A percentile compares a stretch with the other conserved stretches of the same genome.
These are phyloP conservation scores for Abortiporus biennis DNA, from an alignment of 1,284 basidiomycete genomes.

Conservation along the genomic window DNA sequence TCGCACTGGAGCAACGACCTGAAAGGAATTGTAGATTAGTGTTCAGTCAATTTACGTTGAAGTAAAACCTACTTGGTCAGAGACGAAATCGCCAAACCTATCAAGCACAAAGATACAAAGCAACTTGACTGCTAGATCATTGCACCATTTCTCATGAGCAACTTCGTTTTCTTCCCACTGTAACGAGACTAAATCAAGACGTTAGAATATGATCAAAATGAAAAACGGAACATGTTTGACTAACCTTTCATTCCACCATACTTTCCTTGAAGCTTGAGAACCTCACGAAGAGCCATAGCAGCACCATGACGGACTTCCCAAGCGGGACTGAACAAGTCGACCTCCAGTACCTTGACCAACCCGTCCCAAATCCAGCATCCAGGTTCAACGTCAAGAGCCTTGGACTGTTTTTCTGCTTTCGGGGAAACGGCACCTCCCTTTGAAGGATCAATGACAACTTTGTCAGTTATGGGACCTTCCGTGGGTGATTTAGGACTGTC, in stretches of 20 bases:
- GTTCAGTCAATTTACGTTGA: background rate
- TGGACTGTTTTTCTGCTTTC: slow-evolving; percentile 66
- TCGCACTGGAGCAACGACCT: slow-evolving; percentile 94
- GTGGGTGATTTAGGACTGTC: slow-evolving; percentile 47
- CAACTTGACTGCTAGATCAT: slow-evolving; percentile 81
- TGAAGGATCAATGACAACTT: slow-evolving; percentile 67
- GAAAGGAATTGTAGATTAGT: background rate
- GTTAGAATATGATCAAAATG: background rate
- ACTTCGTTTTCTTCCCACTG: slow-evolving; percentile 49
- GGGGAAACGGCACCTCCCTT: slow-evolving; percentile 79
- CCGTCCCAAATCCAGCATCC: slow-evolving; percentile 90
- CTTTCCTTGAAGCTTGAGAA: slow-evolving; percentile 83
- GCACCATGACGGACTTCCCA: slow-evolving; percentile 98
- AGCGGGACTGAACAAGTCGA: slow-evolving; percentile 80
- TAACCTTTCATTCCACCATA: slow-evolving; percentile 77
- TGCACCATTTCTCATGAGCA: slow-evolving; percentile 83
- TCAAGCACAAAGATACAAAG: slow-evolving; percentile 93
- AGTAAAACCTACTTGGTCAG: slow-evolving; percentile 63
- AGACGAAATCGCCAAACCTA: slow-evolving; percentile 96
- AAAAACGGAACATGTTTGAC: slow-evolving; percentile 9
- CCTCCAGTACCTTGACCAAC: slow-evolving; percentile 76
- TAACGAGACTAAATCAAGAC: slow-evolving; percentile 15
- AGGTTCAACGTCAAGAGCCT: slow-evolving; percentile 63
- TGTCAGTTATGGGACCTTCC: slow-evolving; percentile 42
- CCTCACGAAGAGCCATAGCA: slow-evolving; percentile 85